Evolutionary conservation across 2,329 filamentous ascomycete genomes (phyloP).

Genomic region (Cladosporium sp.): DNA sequence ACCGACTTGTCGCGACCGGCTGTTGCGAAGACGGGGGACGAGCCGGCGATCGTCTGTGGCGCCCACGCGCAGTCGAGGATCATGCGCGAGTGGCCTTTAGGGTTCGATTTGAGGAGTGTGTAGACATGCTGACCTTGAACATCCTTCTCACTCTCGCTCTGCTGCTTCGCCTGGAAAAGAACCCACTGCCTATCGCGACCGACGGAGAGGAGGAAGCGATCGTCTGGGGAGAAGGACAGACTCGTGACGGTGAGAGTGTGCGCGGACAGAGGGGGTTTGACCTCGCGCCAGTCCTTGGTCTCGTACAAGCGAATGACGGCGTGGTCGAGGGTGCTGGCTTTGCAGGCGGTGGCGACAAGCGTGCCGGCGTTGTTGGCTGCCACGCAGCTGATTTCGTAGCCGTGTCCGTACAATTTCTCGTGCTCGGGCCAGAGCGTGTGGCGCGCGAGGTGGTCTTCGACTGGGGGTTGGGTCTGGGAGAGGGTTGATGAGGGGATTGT

Average conservation of each 20-base stretch:
- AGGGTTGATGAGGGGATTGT: constrained; percentile 44
- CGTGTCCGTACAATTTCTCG: constrained; percentile 96
- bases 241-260: constrained; percentile 84
- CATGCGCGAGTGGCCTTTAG: constrained; percentile 88
- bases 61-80: constrained; percentile 87
- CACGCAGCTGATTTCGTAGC: constrained; percentile 90
- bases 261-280: constrained; percentile 75
- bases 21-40: constrained; percentile 65
- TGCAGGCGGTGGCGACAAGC: constrained; percentile 86
- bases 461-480: constrained; percentile 72
- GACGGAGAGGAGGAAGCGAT: constrained; percentile 75
- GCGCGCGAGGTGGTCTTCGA: constrained; percentile 84
- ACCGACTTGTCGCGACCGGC: constrained; percentile 86
- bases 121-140: constrained; percentile 46
- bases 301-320: constrained; percentile 92
- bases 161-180: constrained; percentile 61
- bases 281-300: constrained; percentile 79
- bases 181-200: constrained; percentile 91
- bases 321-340: constrained; percentile 87
- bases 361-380: constrained; percentile 70
- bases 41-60: constrained; percentile 41
- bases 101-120: constrained; percentile 59
- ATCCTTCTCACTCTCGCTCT: not conserved
- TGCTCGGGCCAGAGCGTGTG: constrained; percentile 93
- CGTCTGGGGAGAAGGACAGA: constrained; percentile 73